These are phyloP conservation scores for Baorangia bicolor DNA, from an alignment of 768 basidiomycete species.

Conservation along the genomic window DNA sequence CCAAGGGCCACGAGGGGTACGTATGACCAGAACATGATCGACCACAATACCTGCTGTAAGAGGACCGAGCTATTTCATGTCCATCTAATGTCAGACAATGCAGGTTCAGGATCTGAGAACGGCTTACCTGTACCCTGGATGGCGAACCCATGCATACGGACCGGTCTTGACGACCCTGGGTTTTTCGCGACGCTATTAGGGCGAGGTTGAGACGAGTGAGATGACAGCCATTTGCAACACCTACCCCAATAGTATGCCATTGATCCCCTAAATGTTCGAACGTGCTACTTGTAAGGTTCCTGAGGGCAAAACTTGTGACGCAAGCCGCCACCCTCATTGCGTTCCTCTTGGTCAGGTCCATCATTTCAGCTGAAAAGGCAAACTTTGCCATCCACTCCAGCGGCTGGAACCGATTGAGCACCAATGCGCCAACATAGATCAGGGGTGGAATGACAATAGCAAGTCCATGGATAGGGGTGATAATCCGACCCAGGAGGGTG, in stretches of 20 bases:
- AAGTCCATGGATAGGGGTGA: constrained; percentile 26
- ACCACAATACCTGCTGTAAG: constrained; percentile 17
- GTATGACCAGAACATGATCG: constrained; percentile 35
- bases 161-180: constrained; percentile 32
- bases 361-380: constrained; percentile 10
- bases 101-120: background rate
- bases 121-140: constrained; percentile 32
- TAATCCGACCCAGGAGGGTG: constrained; percentile 19
- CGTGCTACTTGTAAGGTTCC: background rate
- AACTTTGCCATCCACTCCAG: constrained; percentile 31
- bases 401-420: constrained; percentile 25
- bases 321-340: constrained; percentile 22
- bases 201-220: background rate
- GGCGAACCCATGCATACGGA: constrained; percentile 35
- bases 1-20: constrained; percentile 22
- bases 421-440: constrained; percentile 24
- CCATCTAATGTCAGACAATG: background rate
- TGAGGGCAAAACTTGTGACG: constrained; percentile 10
- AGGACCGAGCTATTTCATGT: constrained; percentile 14
- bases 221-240: background rate
- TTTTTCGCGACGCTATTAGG: constrained; percentile 28
- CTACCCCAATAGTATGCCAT: constrained; percentile 29
- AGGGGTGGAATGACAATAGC: constrained; percentile 20
- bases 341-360: constrained; percentile 9
- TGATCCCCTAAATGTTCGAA: constrained; percentile 25